These are phyloP conservation scores for Nicotiana rustica DNA, from an alignment of 305 asterid genomes.

Conservation along the genomic window DNA sequence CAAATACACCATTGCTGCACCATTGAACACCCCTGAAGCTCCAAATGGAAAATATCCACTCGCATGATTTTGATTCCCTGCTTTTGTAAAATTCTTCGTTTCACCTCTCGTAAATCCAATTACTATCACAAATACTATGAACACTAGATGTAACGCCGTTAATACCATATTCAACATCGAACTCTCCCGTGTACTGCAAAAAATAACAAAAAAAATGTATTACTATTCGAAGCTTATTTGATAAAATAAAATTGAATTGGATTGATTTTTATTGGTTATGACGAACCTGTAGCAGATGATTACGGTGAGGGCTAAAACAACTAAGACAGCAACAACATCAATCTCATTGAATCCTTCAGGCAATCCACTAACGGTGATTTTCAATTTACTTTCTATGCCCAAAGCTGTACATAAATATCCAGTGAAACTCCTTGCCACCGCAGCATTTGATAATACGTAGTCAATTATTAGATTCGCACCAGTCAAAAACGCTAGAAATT, in stretches of 20 bases:
- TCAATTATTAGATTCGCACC: slow-evolving; percentile 87
- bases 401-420: slow-evolving; percentile 73
- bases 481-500: slow-evolving; percentile 80
- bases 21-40: slow-evolving; percentile 75
- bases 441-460: slow-evolving; percentile 91
- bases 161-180: slow-evolving; percentile 77
- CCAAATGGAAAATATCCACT: slow-evolving; percentile 86
- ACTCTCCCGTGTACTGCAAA: slow-evolving; percentile 77
- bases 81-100: slow-evolving; percentile 61
- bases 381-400: slow-evolving; percentile 57
- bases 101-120: slow-evolving; percentile 82
- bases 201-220: neutral
- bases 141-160: slow-evolving; percentile 75
- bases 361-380: slow-evolving; percentile 57
- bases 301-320: slow-evolving; percentile 72
- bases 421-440: slow-evolving; percentile 90
- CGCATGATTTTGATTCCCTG: slow-evolving; percentile 54
- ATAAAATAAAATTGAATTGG: neutral
- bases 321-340: slow-evolving; percentile 76
- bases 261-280: neutral
- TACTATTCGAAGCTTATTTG: neutral
- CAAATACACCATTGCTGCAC: slow-evolving; percentile 86
- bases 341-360: slow-evolving; percentile 86
- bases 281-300: slow-evolving; percentile 84
- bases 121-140: slow-evolving; percentile 70